A percentile compares a stretch with the other conserved stretches of the same genome.
These are phyloP conservation scores for Suillus brevipes DNA, from an alignment of 768 basidiomycete species.

Conservation along the genomic window DNA sequence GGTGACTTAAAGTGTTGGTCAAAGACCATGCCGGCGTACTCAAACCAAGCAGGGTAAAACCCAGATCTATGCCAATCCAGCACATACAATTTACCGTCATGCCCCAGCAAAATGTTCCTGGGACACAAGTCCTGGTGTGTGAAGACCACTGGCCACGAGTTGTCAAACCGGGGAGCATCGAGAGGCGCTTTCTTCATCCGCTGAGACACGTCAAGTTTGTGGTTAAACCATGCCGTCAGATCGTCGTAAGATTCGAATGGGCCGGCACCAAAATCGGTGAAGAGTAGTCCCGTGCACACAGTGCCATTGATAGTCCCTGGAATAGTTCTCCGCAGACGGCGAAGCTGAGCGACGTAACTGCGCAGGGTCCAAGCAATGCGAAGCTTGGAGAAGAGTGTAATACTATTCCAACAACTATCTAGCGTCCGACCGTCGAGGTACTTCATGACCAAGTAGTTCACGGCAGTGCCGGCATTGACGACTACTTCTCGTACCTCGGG, in stretches of 20 bases:
- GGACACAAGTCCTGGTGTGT: constrained; percentile 24
- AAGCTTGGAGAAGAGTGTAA: constrained; percentile 13
- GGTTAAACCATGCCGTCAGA: constrained; percentile 4
- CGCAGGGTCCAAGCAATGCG: constrained; percentile 21
- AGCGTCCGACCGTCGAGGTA: constrained; percentile 29
- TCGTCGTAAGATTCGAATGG: constrained; percentile 3
- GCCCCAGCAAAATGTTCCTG: constrained; percentile 23
- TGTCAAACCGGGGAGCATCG: not conserved
- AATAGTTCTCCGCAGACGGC: constrained; percentile 5
- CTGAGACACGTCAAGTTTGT: constrained; percentile 2
- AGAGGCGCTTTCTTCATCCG: not conserved
- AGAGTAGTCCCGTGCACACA: not conserved
- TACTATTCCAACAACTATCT: constrained; percentile 25
- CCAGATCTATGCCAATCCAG: constrained; percentile 25
- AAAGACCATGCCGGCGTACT: constrained; percentile 13
- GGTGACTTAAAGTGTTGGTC: not conserved
- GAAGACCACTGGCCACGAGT: constrained; percentile 19
- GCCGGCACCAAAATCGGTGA: not conserved
- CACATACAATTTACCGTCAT: constrained; percentile 15
- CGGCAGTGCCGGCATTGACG: too few species aligned
- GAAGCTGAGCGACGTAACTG: constrained; percentile 30
- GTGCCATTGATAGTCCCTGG: not conserved
- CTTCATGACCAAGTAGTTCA: constrained; percentile 20
- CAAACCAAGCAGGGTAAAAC: constrained; percentile 24
- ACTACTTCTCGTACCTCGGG: not conserved